Base-by-base conservation (phyloP, 352 stramenopile genomes). In the Thalassiosira sp. region DNA sequence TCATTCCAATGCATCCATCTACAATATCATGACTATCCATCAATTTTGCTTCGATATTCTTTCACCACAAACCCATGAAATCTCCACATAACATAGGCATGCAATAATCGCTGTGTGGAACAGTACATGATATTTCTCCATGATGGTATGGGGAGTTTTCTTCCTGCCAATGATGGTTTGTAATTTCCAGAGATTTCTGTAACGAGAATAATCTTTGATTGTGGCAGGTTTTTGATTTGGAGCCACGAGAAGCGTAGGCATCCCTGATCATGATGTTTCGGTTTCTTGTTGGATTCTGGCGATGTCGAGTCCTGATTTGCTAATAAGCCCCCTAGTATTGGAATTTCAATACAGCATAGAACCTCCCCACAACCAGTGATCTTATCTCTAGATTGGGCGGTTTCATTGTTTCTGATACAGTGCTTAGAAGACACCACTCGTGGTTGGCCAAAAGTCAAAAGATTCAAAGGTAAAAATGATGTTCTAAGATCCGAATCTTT, bases 51-150 rank as follows among this genome's bases (percentile, higher is more conserved):
- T 51, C 13, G 1, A 27, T 57, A 67, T 1, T 57, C 25, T 13
- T 67, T 67, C 13, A 33, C 11, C 2, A 67, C 25, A 57, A 22
- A 57, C 24, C 52, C 31, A 27, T 79, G 71, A 65, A 59, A 79
- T 31, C 71, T 62, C 61, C 62, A 70, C 71, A 79, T 79, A 0
- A 79, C 62, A 48, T 64, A 67, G 18, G 56, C 71, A 65, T 79
- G 71, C 11, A 79, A 35, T 1, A 79, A n/a, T 15, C 53, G 66
- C 40, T 79, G 71, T 13, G 71, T 74, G 15, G 62, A 70, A 70
- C 58, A 69, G 53, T 79, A 79, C 2, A 69, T 22, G 3, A 27
- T 35, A 16, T 49, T 57, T 60, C 71, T 57, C 25, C 40, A 69
- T 16, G n/a, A 20, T 20, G 53, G 53, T 40, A 70, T 27, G n/a